These are phyloP conservation scores for Tulasnella sp. DNA, from an alignment of 768 basidiomycete genomes.

Conservation along the genomic window DNA sequence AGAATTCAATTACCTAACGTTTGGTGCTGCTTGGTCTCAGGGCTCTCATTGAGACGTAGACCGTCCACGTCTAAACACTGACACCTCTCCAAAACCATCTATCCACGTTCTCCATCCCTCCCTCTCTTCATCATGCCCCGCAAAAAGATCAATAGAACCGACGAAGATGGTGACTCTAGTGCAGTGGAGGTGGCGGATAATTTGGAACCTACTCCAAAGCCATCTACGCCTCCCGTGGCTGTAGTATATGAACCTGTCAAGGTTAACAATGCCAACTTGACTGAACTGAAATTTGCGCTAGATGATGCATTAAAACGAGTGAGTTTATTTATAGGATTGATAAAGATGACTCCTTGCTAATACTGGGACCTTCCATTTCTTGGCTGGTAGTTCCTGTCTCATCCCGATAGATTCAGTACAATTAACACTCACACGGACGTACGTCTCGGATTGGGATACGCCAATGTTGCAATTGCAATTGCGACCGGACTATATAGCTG, in stretches of 20 bases:
- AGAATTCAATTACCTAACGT: too few relatives aligned
- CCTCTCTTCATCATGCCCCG: too few relatives aligned
- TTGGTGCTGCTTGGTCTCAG: too few relatives aligned
- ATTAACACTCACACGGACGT: conserved; percentile 82
- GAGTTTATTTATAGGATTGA: conserved; percentile 22
- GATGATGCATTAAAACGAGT: conserved; percentile 90
- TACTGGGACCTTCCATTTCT: neutral
- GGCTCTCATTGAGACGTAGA: too few relatives aligned
- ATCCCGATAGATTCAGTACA: conserved; percentile 73
- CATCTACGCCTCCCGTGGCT: neutral
- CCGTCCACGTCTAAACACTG: too few relatives aligned
- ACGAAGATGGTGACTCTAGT: too few relatives aligned
- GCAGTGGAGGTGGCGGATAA: too few relatives aligned
- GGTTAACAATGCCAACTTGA: conserved; percentile 39
- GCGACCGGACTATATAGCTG: conserved; percentile 77
- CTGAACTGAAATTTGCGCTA: conserved; percentile 41
- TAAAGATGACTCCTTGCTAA: conserved; percentile 4
- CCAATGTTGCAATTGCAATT: conserved; percentile 66
- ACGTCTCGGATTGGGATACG: conserved; percentile 75
- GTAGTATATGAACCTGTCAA: conserved; percentile 24
- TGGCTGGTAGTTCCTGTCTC: conserved; percentile 54
- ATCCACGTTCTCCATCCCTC: too few relatives aligned
- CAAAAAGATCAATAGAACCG: too few relatives aligned
- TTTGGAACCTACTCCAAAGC: neutral
- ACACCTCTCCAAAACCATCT: too few relatives aligned